These are phyloP conservation scores for Penicillium sp. DNA, from an alignment of 2,329 filamentous ascomycete genomes.

Conservation along the genomic window DNA sequence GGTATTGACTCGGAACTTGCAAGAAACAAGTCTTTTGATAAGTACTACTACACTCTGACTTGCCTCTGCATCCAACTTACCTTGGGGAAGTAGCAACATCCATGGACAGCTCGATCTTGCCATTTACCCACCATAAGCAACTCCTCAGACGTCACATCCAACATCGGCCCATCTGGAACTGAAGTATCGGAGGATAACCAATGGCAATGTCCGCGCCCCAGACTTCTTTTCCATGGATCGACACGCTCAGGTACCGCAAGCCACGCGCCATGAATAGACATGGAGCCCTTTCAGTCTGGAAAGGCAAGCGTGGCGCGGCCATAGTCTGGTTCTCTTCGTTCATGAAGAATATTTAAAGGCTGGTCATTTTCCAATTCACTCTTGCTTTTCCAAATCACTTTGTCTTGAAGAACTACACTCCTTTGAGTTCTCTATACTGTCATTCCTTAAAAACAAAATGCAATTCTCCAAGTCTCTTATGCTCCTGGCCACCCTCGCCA, in stretches of 20 bases:
- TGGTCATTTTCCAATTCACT: neutral
- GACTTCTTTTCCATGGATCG: neutral
- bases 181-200: too few species aligned
- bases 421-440: slow-evolving; percentile 4
- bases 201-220: neutral
- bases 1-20: too few species aligned
- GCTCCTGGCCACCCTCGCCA: slow-evolving; percentile 29
- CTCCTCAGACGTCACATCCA: slow-evolving; percentile 32
- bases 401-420: slow-evolving; percentile 13
- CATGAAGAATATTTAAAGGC: slow-evolving; percentile 3
- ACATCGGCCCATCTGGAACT: neutral
- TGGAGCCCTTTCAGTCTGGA: slow-evolving; percentile 1
- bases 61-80: too few species aligned
- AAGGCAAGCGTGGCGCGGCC: slow-evolving; percentile 1
- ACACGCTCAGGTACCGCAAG: neutral
- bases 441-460: slow-evolving; percentile 18
- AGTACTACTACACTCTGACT: too few species aligned
- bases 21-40: too few species aligned
- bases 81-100: too few species aligned
- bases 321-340: neutral
- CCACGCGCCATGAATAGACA: neutral
- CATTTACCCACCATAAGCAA: too few species aligned
- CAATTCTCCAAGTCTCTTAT: slow-evolving; percentile 30
- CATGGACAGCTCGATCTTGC: too few species aligned
- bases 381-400: slow-evolving; percentile 5